These are phyloP conservation scores for Ceratocystiopsis brevicomis DNA, from an alignment of 2,329 filamentous ascomycete species.

Conservation along the genomic window DNA sequence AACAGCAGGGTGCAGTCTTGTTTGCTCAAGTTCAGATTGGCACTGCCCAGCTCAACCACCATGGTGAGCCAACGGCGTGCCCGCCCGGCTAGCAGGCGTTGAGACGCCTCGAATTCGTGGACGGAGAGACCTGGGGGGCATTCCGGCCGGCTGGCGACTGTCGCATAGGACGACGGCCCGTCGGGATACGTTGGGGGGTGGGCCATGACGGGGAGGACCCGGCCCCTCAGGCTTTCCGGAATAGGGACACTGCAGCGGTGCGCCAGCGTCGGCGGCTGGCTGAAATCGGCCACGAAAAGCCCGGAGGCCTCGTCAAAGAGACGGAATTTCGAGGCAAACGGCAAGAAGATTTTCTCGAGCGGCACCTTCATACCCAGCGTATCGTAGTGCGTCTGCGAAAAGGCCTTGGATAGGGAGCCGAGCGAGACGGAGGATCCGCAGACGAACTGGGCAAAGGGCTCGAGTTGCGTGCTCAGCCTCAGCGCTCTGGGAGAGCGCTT, in stretches of 20 bases:
- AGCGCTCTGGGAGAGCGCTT: neutral
- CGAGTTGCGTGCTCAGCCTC: conserved; percentile 4
- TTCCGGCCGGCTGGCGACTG: conserved; percentile 27
- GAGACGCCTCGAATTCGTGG: conserved; percentile 34
- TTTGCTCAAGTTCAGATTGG: conserved; percentile 40
- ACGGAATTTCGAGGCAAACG: conserved; percentile 24
- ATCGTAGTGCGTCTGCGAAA: conserved; percentile 27
- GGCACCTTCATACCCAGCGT: conserved; percentile 20
- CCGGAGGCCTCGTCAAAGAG: conserved; percentile 25
- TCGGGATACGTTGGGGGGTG: conserved; percentile 16
- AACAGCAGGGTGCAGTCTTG: conserved; percentile 30
- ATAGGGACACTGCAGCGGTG: conserved; percentile 22
- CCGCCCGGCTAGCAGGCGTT: conserved; percentile 26
- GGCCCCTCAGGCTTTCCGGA: conserved; percentile 15
- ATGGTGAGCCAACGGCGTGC: conserved; percentile 25
- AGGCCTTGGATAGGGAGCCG: conserved; percentile 2
- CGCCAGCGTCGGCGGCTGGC: conserved; percentile 20
- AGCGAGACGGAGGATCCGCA: neutral
- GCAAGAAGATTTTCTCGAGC: conserved; percentile 23
- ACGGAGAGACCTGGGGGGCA: conserved; percentile 27
- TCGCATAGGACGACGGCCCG: conserved; percentile 33
- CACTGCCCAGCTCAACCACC: conserved; percentile 29
- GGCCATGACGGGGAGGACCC: conserved; percentile 15
- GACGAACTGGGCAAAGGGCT: neutral
- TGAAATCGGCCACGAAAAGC: conserved; percentile 20